Evolutionary conservation across 2,329 filamentous ascomycete species (phyloP).

Genomic region (Lasiodiplodia citricola): DNA sequence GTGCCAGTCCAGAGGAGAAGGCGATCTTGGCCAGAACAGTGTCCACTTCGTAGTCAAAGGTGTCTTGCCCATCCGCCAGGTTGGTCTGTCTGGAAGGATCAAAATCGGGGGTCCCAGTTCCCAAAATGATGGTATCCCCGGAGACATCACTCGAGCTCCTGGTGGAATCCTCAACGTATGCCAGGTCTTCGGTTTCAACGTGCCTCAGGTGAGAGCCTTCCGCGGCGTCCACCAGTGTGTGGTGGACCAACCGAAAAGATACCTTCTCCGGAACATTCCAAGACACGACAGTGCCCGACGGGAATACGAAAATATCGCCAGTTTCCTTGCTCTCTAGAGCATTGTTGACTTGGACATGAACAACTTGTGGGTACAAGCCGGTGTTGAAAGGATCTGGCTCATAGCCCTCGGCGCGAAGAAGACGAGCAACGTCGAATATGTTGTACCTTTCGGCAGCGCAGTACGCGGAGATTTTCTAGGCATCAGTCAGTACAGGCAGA

Average conservation of each 20-base stretch:
- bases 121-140: conserved; percentile 87
- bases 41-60: conserved; percentile 50
- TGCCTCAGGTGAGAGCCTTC: conserved; percentile 72
- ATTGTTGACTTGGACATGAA: conserved; percentile 62
- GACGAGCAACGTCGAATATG: conserved; percentile 61
- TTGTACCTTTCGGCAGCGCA: conserved; percentile 72
- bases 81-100: conserved; percentile 47
- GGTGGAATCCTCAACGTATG: conserved; percentile 77
- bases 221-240: conserved; percentile 76
- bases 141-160: conserved; percentile 78
- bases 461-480: conserved; percentile 65
- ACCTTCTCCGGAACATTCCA: conserved; percentile 85
- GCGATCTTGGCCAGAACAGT: conserved; percentile 89
- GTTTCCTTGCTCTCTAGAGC: conserved; percentile 55
- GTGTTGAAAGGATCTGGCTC: conserved; percentile 67
- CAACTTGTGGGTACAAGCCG: conserved; percentile 67
- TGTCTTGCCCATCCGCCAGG: conserved; percentile 32
- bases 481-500: neutral
- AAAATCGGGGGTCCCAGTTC: conserved; percentile 65
- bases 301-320: conserved; percentile 94
- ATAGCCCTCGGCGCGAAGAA: conserved; percentile 64
- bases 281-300: conserved; percentile 88
- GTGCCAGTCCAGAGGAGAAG: conserved; percentile 90
- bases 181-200: conserved; percentile 86
- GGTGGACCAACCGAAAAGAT: conserved; percentile 71